These are phyloP conservation scores for Globisporangium spinosum DNA, from an alignment of 352 stramenopile genomes.

Conservation along the genomic window DNA sequence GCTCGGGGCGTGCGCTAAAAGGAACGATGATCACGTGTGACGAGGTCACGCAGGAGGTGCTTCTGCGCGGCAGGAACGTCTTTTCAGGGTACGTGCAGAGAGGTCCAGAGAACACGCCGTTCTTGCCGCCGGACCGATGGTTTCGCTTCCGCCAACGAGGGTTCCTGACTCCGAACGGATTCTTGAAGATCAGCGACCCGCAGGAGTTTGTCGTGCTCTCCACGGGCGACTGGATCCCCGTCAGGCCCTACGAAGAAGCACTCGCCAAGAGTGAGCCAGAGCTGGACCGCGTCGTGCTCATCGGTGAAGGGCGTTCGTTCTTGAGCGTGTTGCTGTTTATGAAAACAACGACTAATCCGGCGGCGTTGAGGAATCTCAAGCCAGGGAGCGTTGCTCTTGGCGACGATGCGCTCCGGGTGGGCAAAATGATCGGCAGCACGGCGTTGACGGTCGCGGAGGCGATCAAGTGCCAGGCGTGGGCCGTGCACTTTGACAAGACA, in stretches of 20 bases:
- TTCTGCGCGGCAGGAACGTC: constrained; percentile 66
- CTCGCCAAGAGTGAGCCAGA: constrained; percentile 48
- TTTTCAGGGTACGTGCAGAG: constrained; percentile 62
- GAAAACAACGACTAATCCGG: constrained; percentile 33
- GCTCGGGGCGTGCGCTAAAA: constrained; percentile 49
- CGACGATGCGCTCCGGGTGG: constrained; percentile 47
- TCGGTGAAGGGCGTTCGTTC: constrained; percentile 68
- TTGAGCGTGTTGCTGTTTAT: constrained; percentile 77
- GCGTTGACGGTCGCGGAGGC: constrained; percentile 57
- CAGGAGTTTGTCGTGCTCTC: constrained; percentile 69
- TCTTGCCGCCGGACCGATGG: constrained; percentile 38
- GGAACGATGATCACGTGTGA: constrained; percentile 61
- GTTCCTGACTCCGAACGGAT: constrained; percentile 64
- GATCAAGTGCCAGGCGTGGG: constrained; percentile 67
- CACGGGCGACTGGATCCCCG: constrained; percentile 71
- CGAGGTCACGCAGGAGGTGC: constrained; percentile 56
- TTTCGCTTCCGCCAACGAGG: constrained; percentile 52
- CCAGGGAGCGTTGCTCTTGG: constrained; percentile 24
- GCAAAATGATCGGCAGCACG: constrained; percentile 29
- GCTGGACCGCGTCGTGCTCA: constrained; percentile 59
- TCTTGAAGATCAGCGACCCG: constrained; percentile 69
- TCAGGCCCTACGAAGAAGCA: constrained; percentile 53
- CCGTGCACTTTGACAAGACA: constrained; percentile 67
- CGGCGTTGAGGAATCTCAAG: constrained; percentile 20
- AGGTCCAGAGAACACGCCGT: constrained; percentile 18